phyloP scores from a whole-genome alignment of 73 alveolate genomes.

The Paramecium sexaurelia region DNA sequence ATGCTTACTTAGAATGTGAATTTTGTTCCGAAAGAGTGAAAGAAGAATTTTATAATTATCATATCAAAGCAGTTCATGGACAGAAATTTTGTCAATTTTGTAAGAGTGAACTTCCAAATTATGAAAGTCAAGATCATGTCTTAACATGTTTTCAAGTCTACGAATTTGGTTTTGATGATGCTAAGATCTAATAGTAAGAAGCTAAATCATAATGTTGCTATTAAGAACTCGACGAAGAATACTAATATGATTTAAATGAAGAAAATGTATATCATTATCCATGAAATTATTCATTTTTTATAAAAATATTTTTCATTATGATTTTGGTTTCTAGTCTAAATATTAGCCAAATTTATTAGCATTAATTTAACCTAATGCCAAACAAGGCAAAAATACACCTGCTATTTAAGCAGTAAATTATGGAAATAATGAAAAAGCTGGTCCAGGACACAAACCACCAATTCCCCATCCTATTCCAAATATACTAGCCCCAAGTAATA shows the following conservation, averaged over 20 bases:
- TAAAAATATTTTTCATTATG: neutral
- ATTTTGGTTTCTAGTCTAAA: neutral
- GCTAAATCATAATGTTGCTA: neutral
- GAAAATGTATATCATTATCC: too few relatives aligned
- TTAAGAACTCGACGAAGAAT: too few relatives aligned
- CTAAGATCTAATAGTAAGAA: neutral
- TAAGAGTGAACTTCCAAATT: too few relatives aligned
- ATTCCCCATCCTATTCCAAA: conserved; percentile 99
- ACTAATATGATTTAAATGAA: too few relatives aligned
- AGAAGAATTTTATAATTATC: too few relatives aligned
- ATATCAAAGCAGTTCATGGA: too few relatives aligned
- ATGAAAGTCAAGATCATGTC: neutral
- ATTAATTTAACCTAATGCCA: conserved; percentile 54
- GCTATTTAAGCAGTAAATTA: conserved; percentile 52
- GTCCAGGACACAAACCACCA: conserved; percentile 98
- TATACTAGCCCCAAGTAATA: conserved; percentile 89
- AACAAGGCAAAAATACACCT: neutral
- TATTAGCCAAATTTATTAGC: neutral
- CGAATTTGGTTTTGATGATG: neutral
- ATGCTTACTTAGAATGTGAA: too few relatives aligned
- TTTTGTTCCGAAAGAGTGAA: too few relatives aligned
- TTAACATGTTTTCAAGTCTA: neutral
- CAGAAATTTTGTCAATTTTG: too few relatives aligned
- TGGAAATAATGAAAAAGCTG: conserved; percentile 82
- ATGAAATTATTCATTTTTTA: neutral